Conservation (phyloP, 2,329 filamentous ascomycete genomes). For the Graphium sp. region DNA sequence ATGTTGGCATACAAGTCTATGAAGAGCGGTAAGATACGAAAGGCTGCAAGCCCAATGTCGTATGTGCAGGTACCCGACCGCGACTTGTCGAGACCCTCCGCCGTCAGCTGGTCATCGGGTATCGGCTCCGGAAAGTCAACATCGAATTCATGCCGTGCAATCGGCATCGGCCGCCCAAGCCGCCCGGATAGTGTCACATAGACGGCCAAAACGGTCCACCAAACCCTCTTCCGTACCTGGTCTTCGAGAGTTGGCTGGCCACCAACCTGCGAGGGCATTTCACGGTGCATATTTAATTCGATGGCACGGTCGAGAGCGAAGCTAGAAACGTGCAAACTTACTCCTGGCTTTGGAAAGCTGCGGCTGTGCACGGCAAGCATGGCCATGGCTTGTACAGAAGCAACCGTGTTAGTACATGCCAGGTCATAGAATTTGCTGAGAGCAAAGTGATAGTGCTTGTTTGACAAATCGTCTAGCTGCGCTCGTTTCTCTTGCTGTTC, state of each 20-base stretch:
- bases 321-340: slow-evolving; percentile 51
- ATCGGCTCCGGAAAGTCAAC: slow-evolving; percentile 58
- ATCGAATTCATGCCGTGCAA: slow-evolving; percentile 61
- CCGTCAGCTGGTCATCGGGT: slow-evolving; percentile 52
- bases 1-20: slow-evolving; percentile 62
- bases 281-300: slow-evolving; percentile 59
- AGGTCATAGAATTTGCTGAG: slow-evolving; percentile 53
- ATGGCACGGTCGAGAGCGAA: slow-evolving; percentile 52
- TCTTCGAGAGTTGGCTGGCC: slow-evolving; percentile 42
- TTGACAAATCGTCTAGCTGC: slow-evolving; percentile 46
- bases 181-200: slow-evolving; percentile 56
- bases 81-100: slow-evolving; percentile 42
- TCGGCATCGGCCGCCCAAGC: slow-evolving; percentile 60
- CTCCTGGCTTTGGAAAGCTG: slow-evolving; percentile 64
- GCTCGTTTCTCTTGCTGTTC: slow-evolving; percentile 34
- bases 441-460: slow-evolving; percentile 64
- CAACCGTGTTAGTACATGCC: slow-evolving; percentile 39
- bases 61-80: slow-evolving; percentile 46
- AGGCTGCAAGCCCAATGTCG: slow-evolving; percentile 46
- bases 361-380: slow-evolving; percentile 58
- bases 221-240: slow-evolving; percentile 62
- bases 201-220: slow-evolving; percentile 55
- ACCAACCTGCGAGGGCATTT: slow-evolving; percentile 28
- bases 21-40: slow-evolving; percentile 48
- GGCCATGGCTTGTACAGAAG: slow-evolving; percentile 56